Percentiles rank a stretch among this genome's conserved stretches.
Conservation (phyloP, 2,329 filamentous ascomycete species). For the Trichoderma semiorbis region DNA sequence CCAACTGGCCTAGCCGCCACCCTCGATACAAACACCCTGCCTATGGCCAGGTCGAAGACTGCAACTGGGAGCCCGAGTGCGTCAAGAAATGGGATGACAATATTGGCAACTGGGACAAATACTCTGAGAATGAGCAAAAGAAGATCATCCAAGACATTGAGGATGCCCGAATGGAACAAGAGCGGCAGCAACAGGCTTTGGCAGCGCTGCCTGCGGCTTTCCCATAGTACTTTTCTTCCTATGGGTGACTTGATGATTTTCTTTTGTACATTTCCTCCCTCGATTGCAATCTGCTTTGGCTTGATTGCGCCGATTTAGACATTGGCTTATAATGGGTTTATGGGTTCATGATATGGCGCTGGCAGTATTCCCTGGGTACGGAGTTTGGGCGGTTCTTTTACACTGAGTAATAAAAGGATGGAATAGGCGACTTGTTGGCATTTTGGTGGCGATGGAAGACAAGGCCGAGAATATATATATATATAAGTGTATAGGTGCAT, state of each 20-base stretch:
- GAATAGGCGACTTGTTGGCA: neutral
- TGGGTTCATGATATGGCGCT: conserved; percentile 5
- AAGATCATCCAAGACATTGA: conserved; percentile 38
- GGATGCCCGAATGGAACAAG: neutral
- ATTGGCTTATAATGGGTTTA: neutral
- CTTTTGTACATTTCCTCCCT: neutral
- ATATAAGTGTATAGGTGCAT: neutral
- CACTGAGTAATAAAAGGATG: neutral
- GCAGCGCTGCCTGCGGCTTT: neutral
- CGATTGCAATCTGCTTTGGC: neutral
- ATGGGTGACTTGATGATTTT: neutral
- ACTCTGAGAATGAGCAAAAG: conserved; percentile 58
- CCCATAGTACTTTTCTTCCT: neutral
- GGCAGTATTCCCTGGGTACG: neutral
- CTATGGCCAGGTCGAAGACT: conserved; percentile 67
- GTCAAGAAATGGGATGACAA: conserved; percentile 64
- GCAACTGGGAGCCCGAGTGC: conserved; percentile 66
- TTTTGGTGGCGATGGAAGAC: neutral
- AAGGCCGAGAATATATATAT: neutral
- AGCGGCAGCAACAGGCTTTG: conserved; percentile 9
- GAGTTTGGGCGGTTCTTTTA: conserved; percentile 5
- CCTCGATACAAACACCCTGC: conserved; percentile 65
- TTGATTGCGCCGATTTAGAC: neutral
- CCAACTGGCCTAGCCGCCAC: conserved; percentile 65
- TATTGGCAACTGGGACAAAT: conserved; percentile 55